Base-by-base conservation (phyloP, 352 stramenopile genomes). In the Thalassiosira ordinaria region DNA sequence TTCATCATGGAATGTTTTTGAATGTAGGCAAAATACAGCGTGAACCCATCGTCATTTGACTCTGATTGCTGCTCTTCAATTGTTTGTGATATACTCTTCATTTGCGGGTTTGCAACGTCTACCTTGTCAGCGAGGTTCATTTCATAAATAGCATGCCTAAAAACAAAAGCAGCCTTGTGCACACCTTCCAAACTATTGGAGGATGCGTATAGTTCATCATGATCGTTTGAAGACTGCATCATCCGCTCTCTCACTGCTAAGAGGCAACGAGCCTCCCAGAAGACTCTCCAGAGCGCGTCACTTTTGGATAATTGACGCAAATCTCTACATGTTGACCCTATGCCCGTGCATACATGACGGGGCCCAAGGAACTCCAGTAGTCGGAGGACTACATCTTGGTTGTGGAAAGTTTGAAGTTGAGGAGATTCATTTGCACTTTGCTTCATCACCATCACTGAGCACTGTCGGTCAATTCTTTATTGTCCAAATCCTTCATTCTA, bases 241-340 rank as follows among this genome's bases (percentile, higher is more conserved):
- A n/a, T n/a, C n/a, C n/a, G n/a, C n/a, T n/a, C n/a, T n/a, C n/a
- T n/a, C n/a, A n/a, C n/a, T 7, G 13, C 0, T 1, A 67, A 53
- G 18, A n/a, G 20, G 55, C 70, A 71, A 24, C 71, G 71, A 1
- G 8, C 20, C 16, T 5, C 3, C 60, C 37, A 79, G 56, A 79
- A 79, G 29, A 59, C 37, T 46, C n/a, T 72, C 71, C 71, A 79
- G 4, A 79, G 44, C 14, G 72, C 35, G 53, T 80, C 72, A 41
- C n/a, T 29, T 22, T 56, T 65, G 4, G 53, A 65, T 16, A 71
- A 16, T 13, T 62, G n/a, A 33, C 62, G 72, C 16, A 73, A 33
- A 8, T 41, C 3, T 8, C 27, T 37, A 55, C 63, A 74, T 24
- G 62, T 80, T 22, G 52, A 35, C 29, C 72, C 62, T 9, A 74